A percentile compares a stretch with the other conserved stretches of the same genome.
phyloP scores from a whole-genome alignment of 2,329 filamentous ascomycete genomes.

The Diaporthe helianthi region DNA sequence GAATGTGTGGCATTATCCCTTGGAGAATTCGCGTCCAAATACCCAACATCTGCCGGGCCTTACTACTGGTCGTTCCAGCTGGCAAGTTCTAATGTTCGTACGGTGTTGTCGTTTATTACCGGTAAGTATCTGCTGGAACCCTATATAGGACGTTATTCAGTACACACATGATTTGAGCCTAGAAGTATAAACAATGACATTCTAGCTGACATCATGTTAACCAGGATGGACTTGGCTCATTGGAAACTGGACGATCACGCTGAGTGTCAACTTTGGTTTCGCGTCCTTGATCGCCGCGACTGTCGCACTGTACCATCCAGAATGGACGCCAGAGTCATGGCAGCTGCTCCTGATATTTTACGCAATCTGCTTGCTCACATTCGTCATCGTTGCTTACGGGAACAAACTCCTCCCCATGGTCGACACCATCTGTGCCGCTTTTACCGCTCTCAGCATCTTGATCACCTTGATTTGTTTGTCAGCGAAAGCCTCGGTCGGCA shows the following conservation, averaged over 20 bases:
- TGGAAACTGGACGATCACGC: slow-evolving; percentile 59
- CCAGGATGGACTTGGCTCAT: slow-evolving; percentile 59
- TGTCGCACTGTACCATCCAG: slow-evolving; percentile 60
- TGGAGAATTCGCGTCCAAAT: slow-evolving; percentile 58
- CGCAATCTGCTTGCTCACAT: slow-evolving; percentile 60
- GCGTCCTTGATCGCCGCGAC: slow-evolving; percentile 60
- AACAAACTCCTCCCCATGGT: slow-evolving; percentile 65
- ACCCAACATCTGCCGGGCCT: slow-evolving; percentile 58
- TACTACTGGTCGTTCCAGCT: slow-evolving; percentile 63
- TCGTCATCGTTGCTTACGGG: slow-evolving; percentile 62
- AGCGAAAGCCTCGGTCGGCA: slow-evolving; percentile 59
- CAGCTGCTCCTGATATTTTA: slow-evolving; percentile 70
- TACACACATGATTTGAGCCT: accelerated
- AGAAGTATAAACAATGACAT: accelerated
- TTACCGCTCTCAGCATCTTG: slow-evolving; percentile 62
- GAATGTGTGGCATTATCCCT: slow-evolving; percentile 60
- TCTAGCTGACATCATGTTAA: background rate
- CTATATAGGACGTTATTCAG: accelerated
- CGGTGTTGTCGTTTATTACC: slow-evolving; percentile 57
- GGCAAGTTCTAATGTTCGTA: slow-evolving; percentile 49
- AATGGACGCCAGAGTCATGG: slow-evolving; percentile 60
- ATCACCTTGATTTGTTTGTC: slow-evolving; percentile 64
- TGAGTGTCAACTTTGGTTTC: slow-evolving; percentile 63
- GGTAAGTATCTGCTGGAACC: background rate
- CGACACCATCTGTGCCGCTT: slow-evolving; percentile 63